Evolutionary conservation across 768 basidiomycete genomes (phyloP).

Genomic region (Pleurotus platypus): DNA sequence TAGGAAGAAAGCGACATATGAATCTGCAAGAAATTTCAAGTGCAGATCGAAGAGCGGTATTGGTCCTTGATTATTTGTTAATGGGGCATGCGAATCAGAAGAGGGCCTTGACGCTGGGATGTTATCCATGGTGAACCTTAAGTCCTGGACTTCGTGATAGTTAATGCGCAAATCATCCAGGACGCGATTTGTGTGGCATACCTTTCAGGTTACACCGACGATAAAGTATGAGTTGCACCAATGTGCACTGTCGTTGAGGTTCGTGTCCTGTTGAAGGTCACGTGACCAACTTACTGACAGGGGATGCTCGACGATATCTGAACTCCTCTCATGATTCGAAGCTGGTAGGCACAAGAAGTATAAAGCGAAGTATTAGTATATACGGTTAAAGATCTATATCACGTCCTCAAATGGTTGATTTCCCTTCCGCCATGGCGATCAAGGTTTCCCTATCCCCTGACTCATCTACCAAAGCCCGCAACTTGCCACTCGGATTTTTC

Average conservation of each 20-base stretch:
- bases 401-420: slow-evolving; percentile 1
- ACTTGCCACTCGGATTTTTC: slow-evolving; percentile 43
- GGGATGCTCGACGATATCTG: too few relatives aligned
- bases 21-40: slow-evolving; percentile 65
- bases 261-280: too few relatives aligned
- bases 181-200: too few relatives aligned
- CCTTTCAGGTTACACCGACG: too few relatives aligned
- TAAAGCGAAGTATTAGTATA: too few relatives aligned
- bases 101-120: slow-evolving; percentile 3
- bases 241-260: too few relatives aligned
- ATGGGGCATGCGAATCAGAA: slow-evolving; percentile 3
- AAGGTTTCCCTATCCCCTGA: slow-evolving; percentile 50
- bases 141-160: background rate
- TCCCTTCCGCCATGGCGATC: slow-evolving; percentile 37
- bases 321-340: too few relatives aligned
- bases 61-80: slow-evolving; percentile 41
- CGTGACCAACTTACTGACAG: too few relatives aligned
- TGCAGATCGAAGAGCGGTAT: slow-evolving; percentile 71
- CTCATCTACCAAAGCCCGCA: slow-evolving; percentile 55
- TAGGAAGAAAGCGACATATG: slow-evolving; percentile 80
- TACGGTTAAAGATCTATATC: background rate
- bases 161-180: background rate
- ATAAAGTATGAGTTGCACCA: too few relatives aligned
- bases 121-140: background rate
- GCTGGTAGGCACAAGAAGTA: too few relatives aligned